Conservation (phyloP, 1,139 yeast genomes). For the Taphrina communis region DNA sequence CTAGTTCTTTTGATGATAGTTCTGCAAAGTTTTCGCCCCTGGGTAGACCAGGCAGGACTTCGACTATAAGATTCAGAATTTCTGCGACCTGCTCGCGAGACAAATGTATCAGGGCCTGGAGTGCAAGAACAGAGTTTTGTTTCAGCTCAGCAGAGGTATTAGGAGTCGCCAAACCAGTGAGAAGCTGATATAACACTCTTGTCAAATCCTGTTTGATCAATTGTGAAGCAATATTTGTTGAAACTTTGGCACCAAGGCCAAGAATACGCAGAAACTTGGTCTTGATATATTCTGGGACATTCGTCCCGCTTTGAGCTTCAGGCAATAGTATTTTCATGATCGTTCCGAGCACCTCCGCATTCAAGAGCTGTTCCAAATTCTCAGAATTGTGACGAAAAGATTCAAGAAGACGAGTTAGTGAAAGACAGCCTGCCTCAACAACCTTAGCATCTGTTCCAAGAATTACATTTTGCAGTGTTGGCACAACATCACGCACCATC, state of each 20-base stretch:
- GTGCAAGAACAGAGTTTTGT: slow-evolving; percentile 54
- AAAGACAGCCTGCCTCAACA: slow-evolving; percentile 71
- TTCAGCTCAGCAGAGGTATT: slow-evolving; percentile 45
- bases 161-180: slow-evolving; percentile 51
- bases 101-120: slow-evolving; percentile 75
- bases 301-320: slow-evolving; percentile 38
- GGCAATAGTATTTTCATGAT: slow-evolving; percentile 50
- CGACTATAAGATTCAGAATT: slow-evolving; percentile 63
- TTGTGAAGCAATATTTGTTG: slow-evolving; percentile 48
- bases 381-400: slow-evolving; percentile 60
- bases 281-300: slow-evolving; percentile 43
- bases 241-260: slow-evolving; percentile 57
- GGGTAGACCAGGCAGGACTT: slow-evolving; percentile 55
- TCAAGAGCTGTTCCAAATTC: slow-evolving; percentile 58
- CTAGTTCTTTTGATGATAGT: slow-evolving; percentile 44
- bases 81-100: slow-evolving; percentile 69
- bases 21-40: slow-evolving; percentile 55
- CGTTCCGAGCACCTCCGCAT: slow-evolving; percentile 50
- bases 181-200: slow-evolving; percentile 50
- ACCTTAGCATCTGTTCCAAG: slow-evolving; percentile 66
- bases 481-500: slow-evolving; percentile 64
- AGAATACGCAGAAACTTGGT: slow-evolving; percentile 51
- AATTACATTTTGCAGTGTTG: slow-evolving; percentile 67
- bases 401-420: slow-evolving; percentile 66
- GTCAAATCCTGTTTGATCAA: slow-evolving; percentile 49